A percentile compares a stretch with the other conserved stretches of the same genome.
phyloP scores from a whole-genome alignment of 805 yeast genomes.

The Metschnikowia amazonensis region DNA sequence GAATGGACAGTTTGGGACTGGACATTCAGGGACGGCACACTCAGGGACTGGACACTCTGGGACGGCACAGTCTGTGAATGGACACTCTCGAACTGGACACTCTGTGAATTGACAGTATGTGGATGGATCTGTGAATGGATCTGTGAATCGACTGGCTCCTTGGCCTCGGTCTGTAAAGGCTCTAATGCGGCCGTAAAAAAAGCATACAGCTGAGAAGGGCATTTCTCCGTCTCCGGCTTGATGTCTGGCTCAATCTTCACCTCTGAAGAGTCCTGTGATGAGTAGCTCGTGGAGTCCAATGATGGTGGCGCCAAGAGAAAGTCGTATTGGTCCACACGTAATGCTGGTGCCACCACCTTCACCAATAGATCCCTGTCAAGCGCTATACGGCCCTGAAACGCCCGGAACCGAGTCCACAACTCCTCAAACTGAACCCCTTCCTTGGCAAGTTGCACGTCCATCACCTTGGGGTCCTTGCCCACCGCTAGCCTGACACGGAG shows the following conservation, averaged over 20 bases:
- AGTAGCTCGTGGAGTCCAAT: slow-evolving; percentile 9
- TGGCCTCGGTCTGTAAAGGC: too few relatives aligned
- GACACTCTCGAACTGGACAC: too few relatives aligned
- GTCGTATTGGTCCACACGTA: background rate
- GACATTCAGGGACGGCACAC: background rate
- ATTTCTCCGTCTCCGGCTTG: background rate
- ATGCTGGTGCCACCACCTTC: background rate
- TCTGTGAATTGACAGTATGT: too few relatives aligned
- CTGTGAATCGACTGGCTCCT: too few relatives aligned
- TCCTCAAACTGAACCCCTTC: background rate
- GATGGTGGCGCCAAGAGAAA: background rate
- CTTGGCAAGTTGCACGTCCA: background rate
- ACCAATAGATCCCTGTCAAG: slow-evolving; percentile 2
- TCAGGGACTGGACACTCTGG: background rate
- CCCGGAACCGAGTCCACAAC: slow-evolving; percentile 7
- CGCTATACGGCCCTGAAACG: background rate
- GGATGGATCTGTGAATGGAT: too few relatives aligned
- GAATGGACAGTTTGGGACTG: background rate
- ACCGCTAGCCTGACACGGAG: slow-evolving; percentile 3
- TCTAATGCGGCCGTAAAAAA: background rate
- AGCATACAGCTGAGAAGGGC: slow-evolving; percentile 1
- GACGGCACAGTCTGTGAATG: too few relatives aligned
- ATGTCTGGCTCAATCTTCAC: slow-evolving; percentile 7
- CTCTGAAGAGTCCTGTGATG: slow-evolving; percentile 6
- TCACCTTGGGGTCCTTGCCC: slow-evolving; percentile 3